Evolutionary conservation across 2,329 filamentous ascomycete genomes (phyloP).

Genomic region (Fusarium brevicatenulatum): DNA sequence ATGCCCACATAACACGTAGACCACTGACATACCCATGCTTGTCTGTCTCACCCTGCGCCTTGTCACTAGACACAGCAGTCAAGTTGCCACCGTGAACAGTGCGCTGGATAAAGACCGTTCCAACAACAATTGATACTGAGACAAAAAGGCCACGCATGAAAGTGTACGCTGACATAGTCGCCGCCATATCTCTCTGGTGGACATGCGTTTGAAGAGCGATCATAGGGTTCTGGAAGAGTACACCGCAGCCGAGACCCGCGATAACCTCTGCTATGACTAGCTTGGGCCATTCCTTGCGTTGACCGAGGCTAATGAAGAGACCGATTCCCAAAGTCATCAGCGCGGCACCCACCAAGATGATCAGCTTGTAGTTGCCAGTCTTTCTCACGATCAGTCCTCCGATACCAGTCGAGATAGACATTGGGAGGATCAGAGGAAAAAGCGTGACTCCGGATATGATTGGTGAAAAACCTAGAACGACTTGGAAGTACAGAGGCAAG

Average conservation of each 20-base stretch:
- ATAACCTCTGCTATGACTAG: constrained; percentile 69
- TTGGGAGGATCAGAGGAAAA: constrained; percentile 74
- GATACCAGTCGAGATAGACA: constrained; percentile 69
- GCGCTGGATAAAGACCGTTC: constrained; percentile 76
- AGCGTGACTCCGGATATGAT: constrained; percentile 79
- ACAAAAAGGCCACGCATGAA: constrained; percentile 76
- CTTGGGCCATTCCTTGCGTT: constrained; percentile 61
- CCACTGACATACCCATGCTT: constrained; percentile 31
- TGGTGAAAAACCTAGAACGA: constrained; percentile 73
- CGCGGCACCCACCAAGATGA: constrained; percentile 67
- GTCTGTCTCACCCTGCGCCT: constrained; percentile 4
- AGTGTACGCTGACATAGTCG: constrained; percentile 71
- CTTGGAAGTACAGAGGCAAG: constrained; percentile 85
- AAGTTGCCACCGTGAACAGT: constrained; percentile 27
- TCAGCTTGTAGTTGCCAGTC: constrained; percentile 70
- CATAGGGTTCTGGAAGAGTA: constrained; percentile 76
- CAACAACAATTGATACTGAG: constrained; percentile 74
- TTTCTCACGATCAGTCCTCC: constrained; percentile 67
- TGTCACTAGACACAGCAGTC: constrained; percentile 15
- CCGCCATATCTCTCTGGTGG: constrained; percentile 70
- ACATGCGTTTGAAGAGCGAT: constrained; percentile 74
- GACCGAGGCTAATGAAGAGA: constrained; percentile 68
- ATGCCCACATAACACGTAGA: constrained; percentile 34
- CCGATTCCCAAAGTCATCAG: constrained; percentile 73
- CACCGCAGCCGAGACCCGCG: constrained; percentile 71